These are phyloP conservation scores for Coemansia sp. DNA, from an alignment of 192 early-diverging fungal genomes.

Conservation along the genomic window DNA sequence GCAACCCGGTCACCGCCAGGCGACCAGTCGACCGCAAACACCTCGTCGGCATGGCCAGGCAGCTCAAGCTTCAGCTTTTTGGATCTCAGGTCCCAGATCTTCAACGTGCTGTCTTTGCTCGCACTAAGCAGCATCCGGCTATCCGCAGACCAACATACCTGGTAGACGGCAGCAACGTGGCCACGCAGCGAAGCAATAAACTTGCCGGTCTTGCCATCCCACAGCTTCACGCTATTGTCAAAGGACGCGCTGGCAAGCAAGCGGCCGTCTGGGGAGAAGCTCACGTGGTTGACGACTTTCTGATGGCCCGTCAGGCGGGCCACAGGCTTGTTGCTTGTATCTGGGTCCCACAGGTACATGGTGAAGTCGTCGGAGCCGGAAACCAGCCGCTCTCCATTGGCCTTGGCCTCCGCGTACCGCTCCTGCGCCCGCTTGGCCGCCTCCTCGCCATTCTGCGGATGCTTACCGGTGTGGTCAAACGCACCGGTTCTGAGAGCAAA, in stretches of 20 bases:
- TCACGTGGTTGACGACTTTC: slow-evolving; percentile 91
- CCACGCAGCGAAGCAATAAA: slow-evolving; percentile 91
- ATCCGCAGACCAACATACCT: slow-evolving; percentile 92
- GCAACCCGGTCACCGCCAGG: slow-evolving; percentile 88
- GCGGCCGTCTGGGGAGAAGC: slow-evolving; percentile 89
- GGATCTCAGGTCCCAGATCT: slow-evolving; percentile 91
- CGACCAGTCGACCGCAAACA: slow-evolving; percentile 94
- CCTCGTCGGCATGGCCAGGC: slow-evolving; percentile 95
- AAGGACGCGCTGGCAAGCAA: slow-evolving; percentile 89
- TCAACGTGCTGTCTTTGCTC: slow-evolving; percentile 89
- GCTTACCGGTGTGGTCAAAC: slow-evolving; percentile 78
- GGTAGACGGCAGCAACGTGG: slow-evolving; percentile 95
- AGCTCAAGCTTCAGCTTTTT: slow-evolving; percentile 88
- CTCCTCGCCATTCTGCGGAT: slow-evolving; percentile 61
- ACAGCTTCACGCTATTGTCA: slow-evolving; percentile 96
- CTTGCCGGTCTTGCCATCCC: slow-evolving; percentile 88
- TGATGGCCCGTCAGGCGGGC: slow-evolving; percentile 90
- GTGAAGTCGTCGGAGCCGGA: slow-evolving; percentile 98
- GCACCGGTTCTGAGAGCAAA: slow-evolving; percentile 86
- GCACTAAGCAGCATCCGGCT: slow-evolving; percentile 87
- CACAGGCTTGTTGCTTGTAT: slow-evolving; percentile 73
- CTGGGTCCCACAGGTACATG: slow-evolving; percentile 93
- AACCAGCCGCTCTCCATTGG: slow-evolving; percentile 74
- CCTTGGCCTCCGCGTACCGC: slow-evolving; percentile 74
- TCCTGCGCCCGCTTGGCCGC: slow-evolving; percentile 69